A percentile compares a stretch with the other conserved stretches of the same genome.
Conservation (phyloP, 139 green algal genomes). For the Raphidocelis subcapitata region DNA sequence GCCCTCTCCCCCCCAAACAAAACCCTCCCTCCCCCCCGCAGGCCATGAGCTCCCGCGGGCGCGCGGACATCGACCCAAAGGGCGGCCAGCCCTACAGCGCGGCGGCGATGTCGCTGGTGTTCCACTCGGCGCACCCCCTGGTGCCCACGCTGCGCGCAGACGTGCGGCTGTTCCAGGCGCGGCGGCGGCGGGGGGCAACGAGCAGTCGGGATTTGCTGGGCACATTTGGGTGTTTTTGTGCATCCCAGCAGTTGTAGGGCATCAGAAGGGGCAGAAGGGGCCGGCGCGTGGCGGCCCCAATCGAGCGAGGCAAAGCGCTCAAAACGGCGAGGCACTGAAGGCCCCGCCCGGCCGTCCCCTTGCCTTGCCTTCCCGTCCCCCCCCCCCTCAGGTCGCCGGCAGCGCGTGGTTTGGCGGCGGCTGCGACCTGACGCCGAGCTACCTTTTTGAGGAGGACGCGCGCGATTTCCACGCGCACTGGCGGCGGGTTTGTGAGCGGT, state of each 20-base stretch:
- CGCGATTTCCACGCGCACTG: constrained; percentile 83
- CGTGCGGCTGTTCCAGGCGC: constrained; percentile 87
- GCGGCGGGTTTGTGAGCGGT: constrained; percentile 76
- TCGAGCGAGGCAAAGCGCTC: no score
- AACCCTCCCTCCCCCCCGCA: background rate
- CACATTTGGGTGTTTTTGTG: no score
- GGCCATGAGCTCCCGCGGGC: constrained; percentile 70
- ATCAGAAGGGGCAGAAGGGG: no score
- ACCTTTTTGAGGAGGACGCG: constrained; percentile 79
- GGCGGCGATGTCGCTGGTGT: constrained; percentile 92
- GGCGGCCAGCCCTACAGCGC: constrained; percentile 86
- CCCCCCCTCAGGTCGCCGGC: constrained; percentile 67
- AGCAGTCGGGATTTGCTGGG: background rate
- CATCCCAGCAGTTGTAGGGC: no score
- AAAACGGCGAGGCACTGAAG: no score
- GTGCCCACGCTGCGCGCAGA: constrained; percentile 95
- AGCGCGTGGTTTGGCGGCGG: constrained; percentile 92
- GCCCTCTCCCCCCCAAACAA: no score
- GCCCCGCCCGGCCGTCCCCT: no score
- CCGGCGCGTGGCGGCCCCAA: no score
- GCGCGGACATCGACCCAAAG: constrained; percentile 57
- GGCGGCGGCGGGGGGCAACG: background rate
- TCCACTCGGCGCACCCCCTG: constrained; percentile 83
- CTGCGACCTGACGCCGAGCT: constrained; percentile 94
- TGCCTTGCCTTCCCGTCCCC: no score